These are phyloP conservation scores for Penicillium sp. DNA, from an alignment of 2,329 filamentous ascomycete genomes.

Conservation along the genomic window DNA sequence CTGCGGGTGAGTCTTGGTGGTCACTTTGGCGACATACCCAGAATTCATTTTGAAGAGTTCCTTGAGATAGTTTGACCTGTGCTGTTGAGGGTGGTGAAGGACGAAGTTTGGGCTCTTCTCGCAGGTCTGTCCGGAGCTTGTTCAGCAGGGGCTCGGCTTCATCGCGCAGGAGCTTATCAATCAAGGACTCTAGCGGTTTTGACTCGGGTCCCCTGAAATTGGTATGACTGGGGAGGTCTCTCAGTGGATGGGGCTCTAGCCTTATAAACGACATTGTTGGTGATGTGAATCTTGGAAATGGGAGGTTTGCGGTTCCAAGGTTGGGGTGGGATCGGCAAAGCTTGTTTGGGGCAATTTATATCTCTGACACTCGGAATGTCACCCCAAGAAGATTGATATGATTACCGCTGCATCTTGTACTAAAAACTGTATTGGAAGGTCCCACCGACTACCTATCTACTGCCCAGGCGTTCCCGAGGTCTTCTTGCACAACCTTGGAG, in stretches of 20 bases:
- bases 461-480: no score
- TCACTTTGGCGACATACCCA: constrained; percentile 46
- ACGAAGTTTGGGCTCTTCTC: constrained; percentile 27
- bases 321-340: constrained; percentile 13
- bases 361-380: no score
- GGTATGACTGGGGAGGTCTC: constrained; percentile 31
- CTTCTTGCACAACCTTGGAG: no score
- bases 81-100: constrained; percentile 31
- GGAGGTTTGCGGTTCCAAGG: background rate
- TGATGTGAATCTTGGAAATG: background rate
- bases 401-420: no score
- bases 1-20: constrained; percentile 28
- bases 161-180: constrained; percentile 22
- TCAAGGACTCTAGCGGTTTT: constrained; percentile 19
- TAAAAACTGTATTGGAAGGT: no score
- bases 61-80: constrained; percentile 29
- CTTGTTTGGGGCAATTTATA: constrained; percentile 2
- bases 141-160: constrained; percentile 30
- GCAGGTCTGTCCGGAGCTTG: constrained; percentile 31
- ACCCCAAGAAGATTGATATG: no score
- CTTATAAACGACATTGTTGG: constrained; percentile 27
- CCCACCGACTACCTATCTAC: no score
- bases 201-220: constrained; percentile 21
- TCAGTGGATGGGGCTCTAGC: constrained; percentile 29
- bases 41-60: constrained; percentile 29